These are phyloP conservation scores for Candida tropicalis DNA, from an alignment of 1,139 yeast genomes.

Conservation along the genomic window DNA sequence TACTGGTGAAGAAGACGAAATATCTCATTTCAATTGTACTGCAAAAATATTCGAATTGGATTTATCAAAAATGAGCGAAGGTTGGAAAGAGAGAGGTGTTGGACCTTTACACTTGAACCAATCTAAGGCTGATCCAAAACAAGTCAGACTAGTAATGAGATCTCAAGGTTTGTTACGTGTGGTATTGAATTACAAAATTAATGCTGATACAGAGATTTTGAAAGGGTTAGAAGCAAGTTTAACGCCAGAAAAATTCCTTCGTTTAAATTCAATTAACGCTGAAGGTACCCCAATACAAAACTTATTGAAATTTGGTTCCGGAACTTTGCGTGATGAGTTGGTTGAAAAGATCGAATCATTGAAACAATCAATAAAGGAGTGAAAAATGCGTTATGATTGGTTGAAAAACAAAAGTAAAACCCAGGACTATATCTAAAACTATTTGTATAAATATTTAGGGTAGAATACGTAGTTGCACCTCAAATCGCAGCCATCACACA, in stretches of 20 bases:
- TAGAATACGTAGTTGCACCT: neutral
- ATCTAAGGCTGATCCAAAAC: conserved; percentile 32
- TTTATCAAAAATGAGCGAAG: conserved; percentile 61
- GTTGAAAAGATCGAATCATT: conserved; percentile 52
- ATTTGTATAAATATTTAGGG: neutral
- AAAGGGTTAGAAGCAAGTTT: conserved; percentile 88
- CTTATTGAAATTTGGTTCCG: conserved; percentile 71
- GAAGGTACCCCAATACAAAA: conserved; percentile 76
- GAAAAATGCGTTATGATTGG: too few species aligned
- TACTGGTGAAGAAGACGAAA: conserved; percentile 92
- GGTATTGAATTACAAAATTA: conserved; percentile 73
- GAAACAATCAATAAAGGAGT: conserved; percentile 20
- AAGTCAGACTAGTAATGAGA: conserved; percentile 78
- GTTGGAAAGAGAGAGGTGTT: conserved; percentile 96
- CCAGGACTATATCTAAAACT: too few species aligned
- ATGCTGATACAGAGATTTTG: conserved; percentile 56
- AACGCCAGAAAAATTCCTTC: conserved; percentile 73
- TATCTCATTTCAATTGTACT: conserved; percentile 64
- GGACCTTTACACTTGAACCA: conserved; percentile 85
- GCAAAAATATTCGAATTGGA: conserved; percentile 82
- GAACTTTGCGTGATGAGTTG: conserved; percentile 61
- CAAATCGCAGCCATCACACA: neutral
- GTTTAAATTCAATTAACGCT: conserved; percentile 56
- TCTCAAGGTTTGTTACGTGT: conserved; percentile 85
- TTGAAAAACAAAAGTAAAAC: too few species aligned